Conservation (phyloP, 108 stramenopile genomes). For the Skeletonema costatum region DNA sequence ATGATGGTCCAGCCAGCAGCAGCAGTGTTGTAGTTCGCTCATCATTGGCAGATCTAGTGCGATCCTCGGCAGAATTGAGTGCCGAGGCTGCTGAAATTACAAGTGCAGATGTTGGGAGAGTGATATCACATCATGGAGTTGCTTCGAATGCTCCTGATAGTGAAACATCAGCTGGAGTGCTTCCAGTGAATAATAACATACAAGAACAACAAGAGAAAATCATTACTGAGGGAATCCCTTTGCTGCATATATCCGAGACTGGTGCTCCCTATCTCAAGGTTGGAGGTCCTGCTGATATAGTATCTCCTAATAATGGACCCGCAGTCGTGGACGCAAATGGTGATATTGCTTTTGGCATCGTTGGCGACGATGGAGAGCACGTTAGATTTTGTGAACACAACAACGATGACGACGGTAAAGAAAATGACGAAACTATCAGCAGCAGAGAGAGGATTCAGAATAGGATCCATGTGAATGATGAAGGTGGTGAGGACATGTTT, state of each 20-base stretch:
- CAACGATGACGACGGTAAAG: neutral
- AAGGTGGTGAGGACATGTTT: neutral
- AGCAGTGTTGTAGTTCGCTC: neutral
- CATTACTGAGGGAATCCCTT: neutral
- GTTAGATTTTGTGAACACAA: conserved; percentile 23
- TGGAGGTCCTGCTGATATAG: neutral
- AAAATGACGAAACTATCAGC: conserved; percentile 6
- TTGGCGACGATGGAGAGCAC: conserved; percentile 9
- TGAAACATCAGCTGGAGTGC: neutral
- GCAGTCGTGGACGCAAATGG: neutral
- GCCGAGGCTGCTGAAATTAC: conserved; percentile 9
- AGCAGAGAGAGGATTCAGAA: conserved; percentile 13
- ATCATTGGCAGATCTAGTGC: conserved; percentile 33
- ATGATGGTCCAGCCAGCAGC: neutral
- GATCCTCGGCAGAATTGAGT: conserved; percentile 13
- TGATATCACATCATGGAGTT: conserved; percentile 8
- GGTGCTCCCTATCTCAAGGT: conserved; percentile 15
- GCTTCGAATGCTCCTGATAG: neutral
- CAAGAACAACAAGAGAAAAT: neutral
- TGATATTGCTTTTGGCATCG: neutral
- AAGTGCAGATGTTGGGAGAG: neutral
- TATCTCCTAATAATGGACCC: neutral
- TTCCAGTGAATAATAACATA: neutral
- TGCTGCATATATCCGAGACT: conserved; percentile 10
- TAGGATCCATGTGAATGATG: neutral